Base-by-base conservation (phyloP, 345 rosid species). In the Moricandia moricandioides region DNA sequence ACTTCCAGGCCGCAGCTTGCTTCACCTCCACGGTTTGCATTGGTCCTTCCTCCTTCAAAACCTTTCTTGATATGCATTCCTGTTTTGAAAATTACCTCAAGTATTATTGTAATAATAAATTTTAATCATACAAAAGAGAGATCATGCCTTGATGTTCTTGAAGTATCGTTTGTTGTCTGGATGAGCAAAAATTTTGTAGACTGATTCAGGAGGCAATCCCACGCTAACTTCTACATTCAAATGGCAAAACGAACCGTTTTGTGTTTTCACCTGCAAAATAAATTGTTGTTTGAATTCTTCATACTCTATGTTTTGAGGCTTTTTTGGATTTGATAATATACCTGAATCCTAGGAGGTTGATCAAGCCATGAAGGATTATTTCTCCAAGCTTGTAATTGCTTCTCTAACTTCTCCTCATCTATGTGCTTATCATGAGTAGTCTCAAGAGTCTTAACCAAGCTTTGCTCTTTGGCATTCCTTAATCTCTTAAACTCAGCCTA, bases 141-240 rank as follows among this genome's bases (percentile, higher is more conserved):
- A 65, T 27, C 47, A 3, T 62, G 43, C 40, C 95, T 94, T 84
- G 75, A 94, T 86, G 81, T 86, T 94, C 79, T 89, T 91, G 87
- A 94, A 94, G 76, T 91, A 92, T 70, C 91, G 80, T 84, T 82
- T 87, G 69, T 94, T 94, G 70, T 91, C 89, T 27, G 98, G 97
- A 80, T 94, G 90, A n/a, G 83, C 89, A 49, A 89, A 90, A 47
- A 94, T 87, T 55, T 88, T 62, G 72, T 84, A 94, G 18, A 87
- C 88, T 3, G 90, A 86, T 86, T 89, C 95, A 5, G 97, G 97
- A 13, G 80, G 80, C 67, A 77, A 47, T 47, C 80, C 80, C 13
- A 77, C 80, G 56, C 65, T 18, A 7, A 65, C 55, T 58, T 77
- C 62, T 2, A 71, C 26, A 45, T 65, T 71, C 35, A 77, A 71